phyloP scores from a whole-genome alignment of 371 early-diverging fungal species.

The Mortierella sp. region DNA sequence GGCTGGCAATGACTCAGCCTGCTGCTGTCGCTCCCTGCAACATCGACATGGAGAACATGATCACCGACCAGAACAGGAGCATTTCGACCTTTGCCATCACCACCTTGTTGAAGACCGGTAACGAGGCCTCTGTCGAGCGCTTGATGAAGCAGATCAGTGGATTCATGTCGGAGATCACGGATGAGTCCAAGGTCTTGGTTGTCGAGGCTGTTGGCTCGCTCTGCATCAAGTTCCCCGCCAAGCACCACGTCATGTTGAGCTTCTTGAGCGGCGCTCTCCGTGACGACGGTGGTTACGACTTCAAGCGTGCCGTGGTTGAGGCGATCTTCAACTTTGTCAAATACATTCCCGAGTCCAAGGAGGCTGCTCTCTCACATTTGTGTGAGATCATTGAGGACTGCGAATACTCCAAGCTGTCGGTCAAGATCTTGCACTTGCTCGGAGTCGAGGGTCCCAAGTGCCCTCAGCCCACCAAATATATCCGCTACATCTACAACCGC shows the following conservation, averaged over 20 bases:
- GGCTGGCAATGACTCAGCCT: constrained; percentile 90
- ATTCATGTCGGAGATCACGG: constrained; percentile 98
- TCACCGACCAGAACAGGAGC: constrained; percentile 96
- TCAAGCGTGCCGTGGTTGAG: constrained; percentile 96
- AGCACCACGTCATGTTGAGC: constrained; percentile 92
- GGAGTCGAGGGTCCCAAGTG: constrained; percentile 97
- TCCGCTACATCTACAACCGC: constrained; percentile 98
- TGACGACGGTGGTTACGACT: constrained; percentile 98
- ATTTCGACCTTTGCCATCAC: constrained; percentile 99
- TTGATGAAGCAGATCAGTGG: constrained; percentile 98
- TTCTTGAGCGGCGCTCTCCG: constrained; percentile 94
- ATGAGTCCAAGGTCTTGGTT: constrained; percentile 98
- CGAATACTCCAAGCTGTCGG: constrained; percentile 97
- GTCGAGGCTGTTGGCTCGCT: constrained; percentile 97
- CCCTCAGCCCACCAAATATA: constrained; percentile 92
- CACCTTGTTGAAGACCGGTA: constrained; percentile 98
- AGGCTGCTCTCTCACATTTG: constrained; percentile 94
- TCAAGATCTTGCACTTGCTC: constrained; percentile 94
- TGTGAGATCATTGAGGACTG: constrained; percentile 99
- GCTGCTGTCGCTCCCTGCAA: constrained; percentile 95
- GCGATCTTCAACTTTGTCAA: constrained; percentile 97
- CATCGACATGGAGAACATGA: constrained; percentile 97
- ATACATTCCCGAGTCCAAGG: constrained; percentile 94
- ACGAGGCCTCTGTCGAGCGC: constrained; percentile 97
- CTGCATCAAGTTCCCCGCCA: constrained; percentile 97